Evolutionary conservation across 306 rosid species (phyloP).

Genomic region (Castanea crenata): DNA sequence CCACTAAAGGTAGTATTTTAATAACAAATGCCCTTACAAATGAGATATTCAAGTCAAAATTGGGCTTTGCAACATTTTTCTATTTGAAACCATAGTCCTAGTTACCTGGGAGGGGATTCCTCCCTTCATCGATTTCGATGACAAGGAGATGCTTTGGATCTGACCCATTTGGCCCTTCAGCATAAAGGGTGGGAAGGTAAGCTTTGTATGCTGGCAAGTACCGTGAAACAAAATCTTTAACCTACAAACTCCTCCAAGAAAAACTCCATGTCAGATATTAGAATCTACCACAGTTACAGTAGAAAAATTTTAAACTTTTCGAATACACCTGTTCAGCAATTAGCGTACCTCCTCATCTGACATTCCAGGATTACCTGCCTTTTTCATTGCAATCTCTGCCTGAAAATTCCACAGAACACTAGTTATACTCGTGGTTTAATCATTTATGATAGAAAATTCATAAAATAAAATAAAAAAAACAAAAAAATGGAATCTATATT

Average conservation of each 20-base stretch:
- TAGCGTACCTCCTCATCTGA: slow-evolving; percentile 74
- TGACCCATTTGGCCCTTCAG: slow-evolving; percentile 84
- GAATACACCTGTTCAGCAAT: neutral
- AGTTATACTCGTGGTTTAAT: neutral
- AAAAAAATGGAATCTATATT: neutral
- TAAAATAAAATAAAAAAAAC: neutral
- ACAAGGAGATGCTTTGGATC: slow-evolving; percentile 63
- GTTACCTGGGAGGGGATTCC: slow-evolving; percentile 78
- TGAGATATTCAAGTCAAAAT: slow-evolving; percentile 30
- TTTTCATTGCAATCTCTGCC: slow-evolving; percentile 99
- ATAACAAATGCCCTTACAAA: slow-evolving; percentile 11
- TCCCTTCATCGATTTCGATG: slow-evolving; percentile 81
- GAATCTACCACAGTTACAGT: neutral
- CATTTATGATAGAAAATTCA: too few species aligned
- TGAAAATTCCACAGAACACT: slow-evolving; percentile 31
- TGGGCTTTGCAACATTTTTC: slow-evolving; percentile 11
- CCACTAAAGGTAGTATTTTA: slow-evolving; percentile 13
- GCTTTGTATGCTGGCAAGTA: slow-evolving; percentile 91
- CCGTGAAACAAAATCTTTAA: slow-evolving; percentile 85
- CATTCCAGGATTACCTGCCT: slow-evolving; percentile 94
- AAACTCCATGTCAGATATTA: slow-evolving; percentile 7
- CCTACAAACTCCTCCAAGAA: slow-evolving; percentile 47
- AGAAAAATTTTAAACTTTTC: neutral
- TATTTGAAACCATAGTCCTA: slow-evolving; percentile 26
- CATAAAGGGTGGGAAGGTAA: slow-evolving; percentile 89